phyloP scores from a whole-genome alignment of 2,329 filamentous ascomycete species.

The Cercospora sp. region DNA sequence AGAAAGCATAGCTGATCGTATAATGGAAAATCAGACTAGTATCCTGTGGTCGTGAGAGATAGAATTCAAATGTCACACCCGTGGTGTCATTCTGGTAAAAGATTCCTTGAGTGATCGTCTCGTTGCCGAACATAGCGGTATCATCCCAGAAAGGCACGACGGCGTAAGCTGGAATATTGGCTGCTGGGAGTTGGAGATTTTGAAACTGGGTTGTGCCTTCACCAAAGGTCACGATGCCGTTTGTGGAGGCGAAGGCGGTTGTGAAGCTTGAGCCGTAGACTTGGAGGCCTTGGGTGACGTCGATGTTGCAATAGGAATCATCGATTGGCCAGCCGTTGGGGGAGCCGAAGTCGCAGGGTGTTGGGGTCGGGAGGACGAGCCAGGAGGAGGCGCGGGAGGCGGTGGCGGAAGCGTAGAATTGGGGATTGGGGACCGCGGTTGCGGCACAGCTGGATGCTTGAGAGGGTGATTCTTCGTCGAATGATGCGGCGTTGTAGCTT shows the following conservation, averaged over 20 bases:
- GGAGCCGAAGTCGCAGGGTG: conserved; percentile 37
- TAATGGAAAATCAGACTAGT: conserved; percentile 35
- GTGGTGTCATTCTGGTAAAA: conserved; percentile 35
- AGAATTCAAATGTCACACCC: conserved; percentile 37
- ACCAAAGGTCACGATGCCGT: conserved; percentile 36
- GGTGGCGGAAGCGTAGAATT: conserved; percentile 16
- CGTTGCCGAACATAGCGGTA: conserved; percentile 30
- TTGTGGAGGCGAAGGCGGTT: conserved; percentile 33
- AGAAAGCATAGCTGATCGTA: conserved; percentile 34
- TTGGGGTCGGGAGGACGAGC: conserved; percentile 35
- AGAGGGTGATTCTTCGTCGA: background rate
- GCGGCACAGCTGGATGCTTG: background rate
- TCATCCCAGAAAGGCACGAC: conserved; percentile 40
- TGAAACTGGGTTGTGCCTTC: conserved; percentile 33
- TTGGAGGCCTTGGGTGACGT: conserved; percentile 34
- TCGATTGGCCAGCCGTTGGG: conserved; percentile 34
- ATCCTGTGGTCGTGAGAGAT: conserved; percentile 28
- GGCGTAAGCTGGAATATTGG: conserved; percentile 32
- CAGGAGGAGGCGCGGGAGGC: conserved; percentile 21
- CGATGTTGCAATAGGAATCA: conserved; percentile 38
- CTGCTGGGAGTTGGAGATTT: conserved; percentile 27
- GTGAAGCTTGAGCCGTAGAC: conserved; percentile 29
- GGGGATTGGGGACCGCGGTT: conserved; percentile 5
- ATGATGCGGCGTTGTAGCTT: background rate
- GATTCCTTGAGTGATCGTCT: conserved; percentile 33